These are phyloP conservation scores for Panicum hallii DNA, from an alignment of 202 grass and related monocot genomes.

Conservation along the genomic window DNA sequence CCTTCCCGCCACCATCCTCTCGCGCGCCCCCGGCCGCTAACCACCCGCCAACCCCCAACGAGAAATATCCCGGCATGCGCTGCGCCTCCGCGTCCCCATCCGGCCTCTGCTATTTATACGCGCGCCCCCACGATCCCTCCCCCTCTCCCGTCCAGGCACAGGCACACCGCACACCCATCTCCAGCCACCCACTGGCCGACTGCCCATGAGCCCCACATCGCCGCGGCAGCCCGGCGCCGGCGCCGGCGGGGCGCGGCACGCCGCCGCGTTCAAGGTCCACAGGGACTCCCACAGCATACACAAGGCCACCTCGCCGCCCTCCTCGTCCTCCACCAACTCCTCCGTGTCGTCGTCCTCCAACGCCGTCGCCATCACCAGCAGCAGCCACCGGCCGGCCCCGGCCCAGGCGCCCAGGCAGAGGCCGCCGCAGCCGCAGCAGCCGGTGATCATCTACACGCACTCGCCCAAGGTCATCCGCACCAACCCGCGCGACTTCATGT, in stretches of 20 bases:
- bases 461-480: constrained; percentile 73
- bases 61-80: constrained; percentile 39
- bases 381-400: constrained; percentile 33
- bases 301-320: constrained; percentile 38
- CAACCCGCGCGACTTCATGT: constrained; percentile 64
- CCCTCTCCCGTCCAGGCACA: constrained; percentile 13
- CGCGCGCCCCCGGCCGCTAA: constrained; percentile 24
- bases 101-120: constrained; percentile 35
- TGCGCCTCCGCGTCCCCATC: background rate
- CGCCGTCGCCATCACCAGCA: background rate
- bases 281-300: constrained; percentile 63
- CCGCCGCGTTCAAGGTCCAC: constrained; percentile 53
- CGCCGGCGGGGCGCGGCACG: constrained; percentile 11
- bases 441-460: constrained; percentile 69
- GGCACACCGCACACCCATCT: background rate
- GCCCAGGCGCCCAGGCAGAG: background rate
- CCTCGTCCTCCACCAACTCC: constrained; percentile 49
- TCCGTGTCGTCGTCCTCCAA: constrained; percentile 39
- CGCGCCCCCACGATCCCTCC: background rate
- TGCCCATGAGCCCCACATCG: constrained; percentile 44
- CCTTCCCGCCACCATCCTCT: constrained; percentile 38
- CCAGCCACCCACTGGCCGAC: constrained; percentile 12
- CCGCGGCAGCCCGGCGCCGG: constrained; percentile 40
- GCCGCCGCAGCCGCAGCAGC: constrained; percentile 14
- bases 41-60: background rate